Evolutionary conservation across 768 basidiomycete genomes (phyloP), one percentile per base, ranked within the genome.

Genomic region (Collybia nuda): DNA sequence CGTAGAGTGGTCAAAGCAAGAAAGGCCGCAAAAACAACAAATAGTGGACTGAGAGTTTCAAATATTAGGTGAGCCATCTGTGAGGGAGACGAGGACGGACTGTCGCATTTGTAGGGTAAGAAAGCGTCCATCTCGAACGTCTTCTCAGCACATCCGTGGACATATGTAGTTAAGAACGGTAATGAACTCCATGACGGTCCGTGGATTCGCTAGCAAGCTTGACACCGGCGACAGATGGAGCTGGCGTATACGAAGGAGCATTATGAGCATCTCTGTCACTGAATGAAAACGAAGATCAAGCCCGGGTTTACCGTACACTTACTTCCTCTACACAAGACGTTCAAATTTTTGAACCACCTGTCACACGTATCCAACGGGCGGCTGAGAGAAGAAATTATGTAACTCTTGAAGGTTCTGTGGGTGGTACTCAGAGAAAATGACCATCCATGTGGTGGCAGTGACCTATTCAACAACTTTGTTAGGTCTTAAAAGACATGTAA

Each of bases 1-100:
- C 56, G 51, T 18, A 69, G 19, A 37, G 48, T 48, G 23, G 46
- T 26, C n/a, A 56, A 26, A 44, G 58, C 29, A 29, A 40, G 32
- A 21, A 53, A 40, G 29, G 59, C 35, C 29, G 52, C n/a, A 42
- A 32, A 14, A 32, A 5, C 14, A 11, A 32, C 9, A 14, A 32
- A 6, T 14, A 32, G 9, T 32, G 32, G 12, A 32, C 9, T 6
- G 9, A 32, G 32, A 32, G 32, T 14, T 32, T 32, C 32, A 32
- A 32, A 11, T 14, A 5, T 11, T 32, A 11, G 14, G 32, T 32
- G 32, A 32, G 32, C 9, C 32, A 32, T 32, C 32, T 11, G 6
- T 11, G 32, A 32, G 14, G 3, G 32, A 32, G 32, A 32, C 9
- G 12, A 14, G 3, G 32, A 11, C 2, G 32, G 14, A 11, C 12